Conservation (phyloP, 2,329 filamentous ascomycete species). For the Neofusicoccum kwambonambiense region DNA sequence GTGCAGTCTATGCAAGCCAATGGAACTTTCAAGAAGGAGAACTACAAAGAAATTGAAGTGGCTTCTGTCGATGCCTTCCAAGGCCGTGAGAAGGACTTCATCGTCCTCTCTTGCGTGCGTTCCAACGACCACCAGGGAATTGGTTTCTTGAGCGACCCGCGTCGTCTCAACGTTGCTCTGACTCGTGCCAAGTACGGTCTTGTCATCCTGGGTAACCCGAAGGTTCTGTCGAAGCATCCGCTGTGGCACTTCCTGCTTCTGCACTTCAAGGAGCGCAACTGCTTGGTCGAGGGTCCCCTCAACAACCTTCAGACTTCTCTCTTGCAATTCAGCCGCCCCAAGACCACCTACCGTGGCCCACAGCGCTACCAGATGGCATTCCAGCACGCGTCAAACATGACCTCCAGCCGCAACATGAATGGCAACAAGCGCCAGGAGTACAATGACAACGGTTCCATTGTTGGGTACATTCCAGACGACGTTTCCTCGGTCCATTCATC, state of each 20-base stretch:
- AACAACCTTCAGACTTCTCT: slow-evolving; percentile 95
- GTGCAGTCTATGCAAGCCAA: slow-evolving; percentile 99
- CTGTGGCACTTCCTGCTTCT: slow-evolving; percentile 93
- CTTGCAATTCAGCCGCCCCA: slow-evolving; percentile 90
- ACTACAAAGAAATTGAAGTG: slow-evolving; percentile 98
- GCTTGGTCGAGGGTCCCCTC: slow-evolving; percentile 90
- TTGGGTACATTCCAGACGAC: slow-evolving; percentile 95
- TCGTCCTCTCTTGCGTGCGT: slow-evolving; percentile 94
- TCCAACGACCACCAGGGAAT: slow-evolving; percentile 99
- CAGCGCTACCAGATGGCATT: slow-evolving; percentile 84
- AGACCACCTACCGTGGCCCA: slow-evolving; percentile 85
- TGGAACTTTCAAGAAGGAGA: slow-evolving; percentile 96
- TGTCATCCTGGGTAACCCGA: slow-evolving; percentile 95
- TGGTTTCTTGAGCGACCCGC: slow-evolving; percentile 95
- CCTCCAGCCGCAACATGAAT: slow-evolving; percentile 43
- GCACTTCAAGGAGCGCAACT: slow-evolving; percentile 96
- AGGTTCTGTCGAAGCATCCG: slow-evolving; percentile 95
- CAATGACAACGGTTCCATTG: slow-evolving; percentile 79
- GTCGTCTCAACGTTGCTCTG: slow-evolving; percentile 93
- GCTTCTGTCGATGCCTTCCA: slow-evolving; percentile 99
- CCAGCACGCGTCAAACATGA: slow-evolving; percentile 62
- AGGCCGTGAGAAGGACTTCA: slow-evolving; percentile 98
- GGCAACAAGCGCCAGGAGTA: slow-evolving; percentile 56
- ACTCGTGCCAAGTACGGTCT: slow-evolving; percentile 96
- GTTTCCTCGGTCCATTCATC: slow-evolving; percentile 95